Evolutionary conservation across 495 filamentous ascomycete species (phyloP).

Genomic region (Xylaria longipes): DNA sequence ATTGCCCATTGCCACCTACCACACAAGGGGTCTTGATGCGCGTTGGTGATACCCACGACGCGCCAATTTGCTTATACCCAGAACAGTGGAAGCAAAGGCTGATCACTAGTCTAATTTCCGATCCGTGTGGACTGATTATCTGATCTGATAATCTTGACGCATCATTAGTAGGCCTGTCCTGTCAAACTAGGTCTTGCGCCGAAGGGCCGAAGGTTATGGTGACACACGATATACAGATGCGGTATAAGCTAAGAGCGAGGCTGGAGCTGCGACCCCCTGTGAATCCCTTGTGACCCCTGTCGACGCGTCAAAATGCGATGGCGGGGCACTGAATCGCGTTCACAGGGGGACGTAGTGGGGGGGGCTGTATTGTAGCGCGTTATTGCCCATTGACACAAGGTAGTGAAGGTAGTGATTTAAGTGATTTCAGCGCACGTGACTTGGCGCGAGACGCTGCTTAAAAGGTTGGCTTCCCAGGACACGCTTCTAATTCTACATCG

Average conservation of each 20-base stretch:
- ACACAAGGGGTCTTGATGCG: neutral
- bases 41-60: neutral
- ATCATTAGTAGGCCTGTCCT: neutral
- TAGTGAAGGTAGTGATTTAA: conserved; percentile 19
- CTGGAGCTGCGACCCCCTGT: conserved; percentile 6
- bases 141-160: conserved; percentile 10
- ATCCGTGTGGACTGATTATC: conserved; percentile 5
- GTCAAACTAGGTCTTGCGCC: neutral
- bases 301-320: conserved; percentile 34
- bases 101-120: conserved; percentile 2
- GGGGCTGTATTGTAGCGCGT: conserved; percentile 22
- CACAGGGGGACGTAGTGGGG: conserved; percentile 20
- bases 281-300: conserved; percentile 4
- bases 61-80: neutral
- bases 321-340: conserved; percentile 30
- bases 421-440: conserved; percentile 34
- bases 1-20: neutral
- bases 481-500: conserved; percentile 29
- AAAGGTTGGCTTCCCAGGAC: conserved; percentile 33
- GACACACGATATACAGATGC: conserved; percentile 11
- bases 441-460: conserved; percentile 38
- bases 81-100: neutral
- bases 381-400: conserved; percentile 20
- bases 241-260: conserved; percentile 4
- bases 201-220: conserved; percentile 12